A percentile compares a stretch with the other conserved stretches of the same genome.
Evolutionary conservation across 805 yeast species (phyloP).

Genomic region (Candida sphagnicola): DNA sequence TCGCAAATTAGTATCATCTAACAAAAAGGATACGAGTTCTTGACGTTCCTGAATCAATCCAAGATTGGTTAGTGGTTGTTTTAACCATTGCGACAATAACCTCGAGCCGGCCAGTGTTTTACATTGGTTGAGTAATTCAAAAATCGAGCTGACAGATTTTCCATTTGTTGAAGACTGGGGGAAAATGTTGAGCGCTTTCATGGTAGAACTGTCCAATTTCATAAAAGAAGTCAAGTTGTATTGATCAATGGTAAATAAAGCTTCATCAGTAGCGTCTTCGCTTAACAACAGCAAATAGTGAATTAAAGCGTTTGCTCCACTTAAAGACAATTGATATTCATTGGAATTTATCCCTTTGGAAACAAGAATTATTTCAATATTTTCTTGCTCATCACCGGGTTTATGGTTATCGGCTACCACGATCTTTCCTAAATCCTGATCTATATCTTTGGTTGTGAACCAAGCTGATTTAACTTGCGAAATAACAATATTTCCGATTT

Average conservation of each 20-base stretch:
- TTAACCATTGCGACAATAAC: conserved; percentile 87
- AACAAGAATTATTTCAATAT: conserved; percentile 43
- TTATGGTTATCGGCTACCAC: conserved; percentile 31
- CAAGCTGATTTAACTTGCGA: conserved; percentile 55
- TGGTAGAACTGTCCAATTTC: conserved; percentile 89
- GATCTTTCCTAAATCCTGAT: conserved; percentile 73
- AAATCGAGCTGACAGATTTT: conserved; percentile 50
- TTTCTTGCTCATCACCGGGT: conserved; percentile 24
- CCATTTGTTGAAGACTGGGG: conserved; percentile 42
- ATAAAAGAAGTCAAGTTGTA: conserved; percentile 77
- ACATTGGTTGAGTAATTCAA: conserved; percentile 83
- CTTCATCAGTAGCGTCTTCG: conserved; percentile 47
- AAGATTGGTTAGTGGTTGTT: conserved; percentile 81
- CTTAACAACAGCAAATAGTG: conserved; percentile 62
- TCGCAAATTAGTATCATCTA: conserved; percentile 67
- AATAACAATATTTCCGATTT: conserved; percentile 69
- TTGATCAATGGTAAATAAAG: conserved; percentile 52
- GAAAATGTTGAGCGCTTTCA: conserved; percentile 81
- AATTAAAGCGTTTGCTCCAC: conserved; percentile 66
- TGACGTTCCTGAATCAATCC: conserved; percentile 65
- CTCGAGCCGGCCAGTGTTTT: conserved; percentile 88
- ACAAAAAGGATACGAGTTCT: conserved; percentile 64
- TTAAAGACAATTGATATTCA: conserved; percentile 48
- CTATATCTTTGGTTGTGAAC: conserved; percentile 65
- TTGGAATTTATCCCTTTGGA: conserved; percentile 49